Percentiles rank a stretch among this genome's conserved stretches.
phyloP scores from a whole-genome alignment of 495 filamentous ascomycete species.

The Penicillium parvum region DNA sequence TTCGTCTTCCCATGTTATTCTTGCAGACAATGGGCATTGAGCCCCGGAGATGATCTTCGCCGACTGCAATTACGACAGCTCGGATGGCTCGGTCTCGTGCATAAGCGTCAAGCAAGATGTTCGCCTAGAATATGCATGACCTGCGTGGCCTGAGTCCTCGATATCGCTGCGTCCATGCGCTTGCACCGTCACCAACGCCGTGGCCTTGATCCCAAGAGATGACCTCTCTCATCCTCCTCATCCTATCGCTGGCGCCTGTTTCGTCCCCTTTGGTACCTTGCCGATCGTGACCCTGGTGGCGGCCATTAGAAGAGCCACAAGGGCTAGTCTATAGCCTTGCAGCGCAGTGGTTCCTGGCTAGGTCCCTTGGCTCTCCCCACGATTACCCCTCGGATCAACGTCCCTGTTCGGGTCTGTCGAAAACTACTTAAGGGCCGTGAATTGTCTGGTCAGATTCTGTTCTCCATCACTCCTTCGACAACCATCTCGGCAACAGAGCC shows the following conservation, averaged over 20 bases:
- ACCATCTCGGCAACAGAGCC: no score
- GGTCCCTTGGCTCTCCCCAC: conserved; percentile 17
- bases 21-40: conserved; percentile 6
- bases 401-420: no score
- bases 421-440: conserved; percentile 27
- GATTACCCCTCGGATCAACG: conserved; percentile 9
- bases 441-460: conserved; percentile 7
- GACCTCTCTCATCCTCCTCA: conserved; percentile 13
- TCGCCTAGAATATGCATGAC: conserved; percentile 8
- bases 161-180: conserved; percentile 1
- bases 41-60: background rate
- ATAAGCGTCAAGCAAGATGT: conserved; percentile 17
- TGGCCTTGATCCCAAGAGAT: background rate
- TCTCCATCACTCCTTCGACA: conserved; percentile 15
- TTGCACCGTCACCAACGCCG: background rate
- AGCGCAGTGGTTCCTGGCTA: conserved; percentile 18
- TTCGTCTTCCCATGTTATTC: conserved; percentile 7
- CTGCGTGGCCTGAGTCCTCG: background rate
- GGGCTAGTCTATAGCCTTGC: conserved; percentile 26
- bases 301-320: conserved; percentile 13
- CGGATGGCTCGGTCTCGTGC: conserved; percentile 17
- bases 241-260: background rate
- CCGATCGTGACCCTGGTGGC: conserved; percentile 24
- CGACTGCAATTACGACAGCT: conserved; percentile 5
- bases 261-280: conserved; percentile 21